Base-by-base conservation (phyloP, 1,139 yeast genomes). In the Lodderomyces margitis region DNA sequence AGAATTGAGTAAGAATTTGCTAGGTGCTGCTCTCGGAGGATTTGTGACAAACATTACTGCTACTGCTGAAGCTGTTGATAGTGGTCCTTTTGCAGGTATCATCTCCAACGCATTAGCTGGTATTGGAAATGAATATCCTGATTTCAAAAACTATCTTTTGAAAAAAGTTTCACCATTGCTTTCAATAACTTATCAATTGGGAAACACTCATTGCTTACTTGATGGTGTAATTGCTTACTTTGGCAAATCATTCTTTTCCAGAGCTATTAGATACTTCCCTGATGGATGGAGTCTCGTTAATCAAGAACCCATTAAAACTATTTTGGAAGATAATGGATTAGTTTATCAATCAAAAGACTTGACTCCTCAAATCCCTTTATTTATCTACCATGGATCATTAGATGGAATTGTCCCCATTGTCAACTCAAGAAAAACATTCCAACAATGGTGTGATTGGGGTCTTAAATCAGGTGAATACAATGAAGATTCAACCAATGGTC, bases 21-120 rank as follows among this genome's bases (percentile, higher is more conserved):
- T 60, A 23, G 70, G 68, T 14, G 59, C 56, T 16, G 66, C 66
- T 0, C 36, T 59, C n/a, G 70, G 70, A 6, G 70, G 70, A 1
- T 48, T 59, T 42, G 59, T 62, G 9, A 49, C 64, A 4, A 55
- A 62, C 39, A 44, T 62, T 15, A 53, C 57, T 2, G 53, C 53
- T 5, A 50, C 52, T 11, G 59, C 57, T 3, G 52, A 42, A 10
- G 45, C 42, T 8, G 46, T 52, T 15, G 62, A 62, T 41, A 66
- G 64, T 1, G 48, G 50, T 1, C 3, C 50, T 2, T 57, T 56
- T 40, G 56, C 67, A 2, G 70, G 68, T 0, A 49, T 65, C 25
- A 47, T 56, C 12, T 53, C 57, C 4, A 42, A 50, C 23, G 68
- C 60, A 1, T 42, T 66, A 20, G 50, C 48, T 33, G 70, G 70